These are phyloP conservation scores for Akanthomyces uredinophilus DNA, from an alignment of 2,329 filamentous ascomycete genomes.

Conservation along the genomic window DNA sequence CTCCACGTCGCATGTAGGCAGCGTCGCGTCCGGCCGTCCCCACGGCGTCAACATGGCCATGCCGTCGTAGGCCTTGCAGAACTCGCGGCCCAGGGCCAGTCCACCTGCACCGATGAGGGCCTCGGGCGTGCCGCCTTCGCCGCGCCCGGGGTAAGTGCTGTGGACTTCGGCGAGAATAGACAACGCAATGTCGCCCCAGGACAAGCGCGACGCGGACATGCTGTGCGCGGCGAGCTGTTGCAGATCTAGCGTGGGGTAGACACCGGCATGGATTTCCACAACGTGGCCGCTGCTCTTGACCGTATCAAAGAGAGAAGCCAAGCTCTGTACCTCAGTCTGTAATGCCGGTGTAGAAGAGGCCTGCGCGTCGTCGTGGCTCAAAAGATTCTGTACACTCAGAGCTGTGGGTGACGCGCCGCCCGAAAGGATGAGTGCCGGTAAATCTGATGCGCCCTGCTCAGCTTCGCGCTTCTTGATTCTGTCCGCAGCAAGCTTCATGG, in stretches of 20 bases:
- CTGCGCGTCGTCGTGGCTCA: conserved; percentile 14
- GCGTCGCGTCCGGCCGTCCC: conserved; percentile 29
- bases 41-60: conserved; percentile 67
- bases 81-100: conserved; percentile 67
- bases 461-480: conserved; percentile 18
- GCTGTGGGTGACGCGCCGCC: conserved; percentile 75
- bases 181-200: conserved; percentile 56
- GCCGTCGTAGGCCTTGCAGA: conserved; percentile 65
- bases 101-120: conserved; percentile 64
- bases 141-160: conserved; percentile 59
- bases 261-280: conserved; percentile 70
- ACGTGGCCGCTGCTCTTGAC: conserved; percentile 35
- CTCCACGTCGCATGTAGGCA: conserved; percentile 26
- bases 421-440: conserved; percentile 42
- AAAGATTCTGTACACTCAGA: conserved; percentile 24
- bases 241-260: conserved; percentile 70
- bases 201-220: conserved; percentile 36
- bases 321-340: conserved; percentile 16
- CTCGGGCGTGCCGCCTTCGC: conserved; percentile 46
- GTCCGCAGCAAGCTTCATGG: conserved; percentile 24
- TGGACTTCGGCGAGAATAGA: conserved; percentile 68
- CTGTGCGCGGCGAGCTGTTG: conserved; percentile 74
- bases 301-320: conserved; percentile 19
- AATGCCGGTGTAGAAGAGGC: conserved; percentile 17
- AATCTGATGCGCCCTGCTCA: conserved; percentile 15